A percentile compares a stretch with the other conserved stretches of the same genome.
Evolutionary conservation across 148 eudicot genomes (phyloP).

Genomic region (Amaranthus hypochondriacus): DNA sequence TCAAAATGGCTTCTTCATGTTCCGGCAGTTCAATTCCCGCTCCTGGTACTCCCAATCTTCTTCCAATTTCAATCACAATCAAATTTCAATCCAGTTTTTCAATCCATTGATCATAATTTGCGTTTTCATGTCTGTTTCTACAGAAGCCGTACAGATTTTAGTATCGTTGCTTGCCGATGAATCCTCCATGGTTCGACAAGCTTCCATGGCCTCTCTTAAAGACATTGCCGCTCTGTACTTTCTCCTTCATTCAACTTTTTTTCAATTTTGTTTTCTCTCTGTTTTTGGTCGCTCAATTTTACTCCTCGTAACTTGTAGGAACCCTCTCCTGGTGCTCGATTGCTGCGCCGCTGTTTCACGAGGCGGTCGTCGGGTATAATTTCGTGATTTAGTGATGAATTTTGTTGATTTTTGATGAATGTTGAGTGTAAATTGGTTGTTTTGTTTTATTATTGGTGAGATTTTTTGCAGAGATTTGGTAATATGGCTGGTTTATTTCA

Average conservation of each 20-base stretch:
- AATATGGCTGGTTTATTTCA: conserved; percentile 87
- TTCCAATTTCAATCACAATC: neutral
- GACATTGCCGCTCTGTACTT: conserved; percentile 67
- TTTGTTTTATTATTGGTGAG: neutral
- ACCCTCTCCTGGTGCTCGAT: conserved; percentile 91
- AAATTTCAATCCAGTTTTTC: neutral
- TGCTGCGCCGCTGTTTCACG: conserved; percentile 84
- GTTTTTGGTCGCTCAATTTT: neutral
- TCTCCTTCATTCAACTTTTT: neutral
- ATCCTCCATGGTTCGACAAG: conserved; percentile 67
- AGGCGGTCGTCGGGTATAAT: conserved; percentile 82
- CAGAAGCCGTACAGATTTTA: conserved; percentile 88
- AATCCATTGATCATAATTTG: neutral
- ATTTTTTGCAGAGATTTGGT: conserved; percentile 63
- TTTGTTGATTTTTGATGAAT: neutral
- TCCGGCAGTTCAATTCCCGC: conserved; percentile 67
- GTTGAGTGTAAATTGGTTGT: conserved; percentile 1
- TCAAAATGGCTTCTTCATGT: conserved; percentile 53
- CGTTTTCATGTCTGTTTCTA: neutral
- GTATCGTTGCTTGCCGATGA: conserved; percentile 78
- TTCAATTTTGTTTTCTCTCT: neutral
- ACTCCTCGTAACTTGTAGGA: conserved; percentile 33
- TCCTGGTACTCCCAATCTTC: conserved; percentile 11
- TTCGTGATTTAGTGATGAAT: neutral
- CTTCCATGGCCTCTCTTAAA: conserved; percentile 79